Conservation (phyloP, 768 basidiomycete genomes). For the Tremella yokohamensis region DNA sequence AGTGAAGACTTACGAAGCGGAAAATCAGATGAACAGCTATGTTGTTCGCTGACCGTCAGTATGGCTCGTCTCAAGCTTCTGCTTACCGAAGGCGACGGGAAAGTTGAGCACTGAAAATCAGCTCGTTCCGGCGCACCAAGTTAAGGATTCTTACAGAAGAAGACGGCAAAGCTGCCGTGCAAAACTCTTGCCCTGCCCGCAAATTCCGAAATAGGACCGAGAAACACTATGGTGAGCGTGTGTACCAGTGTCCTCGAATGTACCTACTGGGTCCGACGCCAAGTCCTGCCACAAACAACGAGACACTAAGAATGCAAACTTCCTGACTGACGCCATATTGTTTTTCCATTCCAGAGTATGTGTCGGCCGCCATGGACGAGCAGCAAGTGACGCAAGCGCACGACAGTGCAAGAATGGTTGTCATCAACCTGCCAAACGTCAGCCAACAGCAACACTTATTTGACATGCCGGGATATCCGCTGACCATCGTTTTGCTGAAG, state of each 20-base stretch:
- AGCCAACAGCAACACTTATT: not conserved
- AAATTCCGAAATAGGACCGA: conserved; percentile 55
- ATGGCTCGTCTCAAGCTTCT: too few species aligned
- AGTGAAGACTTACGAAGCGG: conserved; percentile 50
- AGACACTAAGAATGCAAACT: conserved; percentile 57
- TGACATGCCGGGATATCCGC: not conserved
- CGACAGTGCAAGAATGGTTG: conserved; percentile 24
- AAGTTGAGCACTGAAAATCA: conserved; percentile 57
- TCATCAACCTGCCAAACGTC: conserved; percentile 22
- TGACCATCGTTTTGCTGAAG: conserved; percentile 3
- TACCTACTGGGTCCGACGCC: conserved; percentile 38
- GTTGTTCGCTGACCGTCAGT: conserved; percentile 10
- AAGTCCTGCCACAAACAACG: conserved; percentile 54
- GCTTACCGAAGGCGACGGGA: conserved; percentile 62
- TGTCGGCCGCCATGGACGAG: conserved; percentile 57
- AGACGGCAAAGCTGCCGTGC: conserved; percentile 59
- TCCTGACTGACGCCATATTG: conserved; percentile 59
- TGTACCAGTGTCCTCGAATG: not conserved
- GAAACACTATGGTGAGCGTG: conserved; percentile 47
- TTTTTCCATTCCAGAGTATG: conserved; percentile 60
- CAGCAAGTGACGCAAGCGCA: conserved; percentile 49
- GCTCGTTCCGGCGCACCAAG: too few species aligned
- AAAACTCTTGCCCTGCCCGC: conserved; percentile 68
- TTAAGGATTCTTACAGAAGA: conserved; percentile 55
- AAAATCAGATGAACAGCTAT: conserved; percentile 64